phyloP scores from a whole-genome alignment of 1,284 basidiomycete genomes.

The Crepidotus sp. region DNA sequence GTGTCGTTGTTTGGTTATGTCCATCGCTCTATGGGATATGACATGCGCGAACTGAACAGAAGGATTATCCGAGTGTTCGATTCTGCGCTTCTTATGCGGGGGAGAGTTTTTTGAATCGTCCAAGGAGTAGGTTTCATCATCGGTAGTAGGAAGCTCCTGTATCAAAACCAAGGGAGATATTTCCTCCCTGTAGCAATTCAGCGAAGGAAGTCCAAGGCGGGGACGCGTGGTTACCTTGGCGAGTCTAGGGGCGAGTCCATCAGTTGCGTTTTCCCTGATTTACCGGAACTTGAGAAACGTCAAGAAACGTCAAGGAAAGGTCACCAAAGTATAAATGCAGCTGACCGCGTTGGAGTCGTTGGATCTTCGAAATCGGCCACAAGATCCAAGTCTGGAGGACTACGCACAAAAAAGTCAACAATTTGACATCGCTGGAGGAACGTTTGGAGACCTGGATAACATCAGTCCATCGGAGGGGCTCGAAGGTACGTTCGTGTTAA shows the following conservation, averaged over 20 bases:
- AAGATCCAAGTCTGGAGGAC: conserved; percentile 15
- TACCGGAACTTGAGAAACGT: conserved; percentile 6
- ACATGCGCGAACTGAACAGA: not conserved
- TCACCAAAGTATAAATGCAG: not conserved
- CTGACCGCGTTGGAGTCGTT: conserved; percentile 15
- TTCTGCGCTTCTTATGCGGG: conserved; percentile 9
- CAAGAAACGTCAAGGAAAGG: not conserved
- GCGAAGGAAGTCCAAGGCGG: not conserved
- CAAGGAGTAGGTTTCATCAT: not conserved
- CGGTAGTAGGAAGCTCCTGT: not conserved
- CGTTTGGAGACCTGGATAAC: conserved; percentile 11
- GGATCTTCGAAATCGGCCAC: conserved; percentile 15
- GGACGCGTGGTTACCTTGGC: conserved; percentile 1
- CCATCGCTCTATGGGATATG: conserved; percentile 12
- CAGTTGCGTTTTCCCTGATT: not conserved
- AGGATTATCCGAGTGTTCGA: not conserved
- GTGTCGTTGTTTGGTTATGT: conserved; percentile 1
- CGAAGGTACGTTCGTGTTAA: not conserved
- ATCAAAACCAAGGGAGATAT: conserved; percentile 6
- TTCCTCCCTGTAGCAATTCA: not conserved
- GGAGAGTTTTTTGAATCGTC: not conserved
- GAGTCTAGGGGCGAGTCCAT: conserved; percentile 2
- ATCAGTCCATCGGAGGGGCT: conserved; percentile 7
- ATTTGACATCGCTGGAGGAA: not conserved
- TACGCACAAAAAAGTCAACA: not conserved